Conservation (phyloP, 352 stramenopile genomes). For the Pseudoperonospora humuli region DNA sequence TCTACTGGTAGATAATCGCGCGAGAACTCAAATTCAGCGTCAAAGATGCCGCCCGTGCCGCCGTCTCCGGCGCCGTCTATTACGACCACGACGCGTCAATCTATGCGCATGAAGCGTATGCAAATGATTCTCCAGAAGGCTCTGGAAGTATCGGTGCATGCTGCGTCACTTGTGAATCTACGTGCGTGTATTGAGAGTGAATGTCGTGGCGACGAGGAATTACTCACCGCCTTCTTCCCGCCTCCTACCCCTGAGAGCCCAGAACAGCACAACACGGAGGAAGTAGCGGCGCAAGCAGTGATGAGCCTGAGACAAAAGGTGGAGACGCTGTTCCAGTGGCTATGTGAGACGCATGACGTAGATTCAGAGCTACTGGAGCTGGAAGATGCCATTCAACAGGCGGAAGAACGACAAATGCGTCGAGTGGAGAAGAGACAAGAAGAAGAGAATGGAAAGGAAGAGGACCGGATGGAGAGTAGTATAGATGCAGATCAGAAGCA, state of each 20-base stretch:
- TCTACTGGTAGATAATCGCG: not conserved
- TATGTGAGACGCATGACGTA: slow-evolving; percentile 43
- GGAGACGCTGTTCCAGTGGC: slow-evolving; percentile 43
- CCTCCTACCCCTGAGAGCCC: slow-evolving; percentile 9
- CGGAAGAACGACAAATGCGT: slow-evolving; percentile 33
- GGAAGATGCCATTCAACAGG: slow-evolving; percentile 37
- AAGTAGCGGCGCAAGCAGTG: slow-evolving; percentile 45
- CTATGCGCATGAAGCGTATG: slow-evolving; percentile 48
- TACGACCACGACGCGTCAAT: slow-evolving; percentile 8
- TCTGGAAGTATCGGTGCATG: slow-evolving; percentile 49
- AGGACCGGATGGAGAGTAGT: slow-evolving; percentile 4
- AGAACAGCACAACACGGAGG: slow-evolving; percentile 28
- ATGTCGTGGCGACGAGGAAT: slow-evolving; percentile 39
- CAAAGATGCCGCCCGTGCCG: slow-evolving; percentile 2
- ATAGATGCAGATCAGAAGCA: slow-evolving; percentile 1
- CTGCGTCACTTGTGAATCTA: slow-evolving; percentile 38
- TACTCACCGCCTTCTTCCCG: slow-evolving; percentile 44
- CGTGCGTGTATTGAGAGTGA: slow-evolving; percentile 42
- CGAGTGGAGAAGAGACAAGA: slow-evolving; percentile 17
- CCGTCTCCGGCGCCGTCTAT: slow-evolving; percentile 13
- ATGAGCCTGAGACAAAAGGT: slow-evolving; percentile 45
- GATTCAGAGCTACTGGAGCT: slow-evolving; percentile 41
- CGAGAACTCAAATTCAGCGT: slow-evolving; percentile 12
- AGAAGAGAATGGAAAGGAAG: slow-evolving; percentile 4
- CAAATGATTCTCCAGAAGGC: slow-evolving; percentile 57